Evolutionary conservation across 192 early-diverging fungal genomes (phyloP).

Genomic region (Lobosporangium transversale): DNA sequence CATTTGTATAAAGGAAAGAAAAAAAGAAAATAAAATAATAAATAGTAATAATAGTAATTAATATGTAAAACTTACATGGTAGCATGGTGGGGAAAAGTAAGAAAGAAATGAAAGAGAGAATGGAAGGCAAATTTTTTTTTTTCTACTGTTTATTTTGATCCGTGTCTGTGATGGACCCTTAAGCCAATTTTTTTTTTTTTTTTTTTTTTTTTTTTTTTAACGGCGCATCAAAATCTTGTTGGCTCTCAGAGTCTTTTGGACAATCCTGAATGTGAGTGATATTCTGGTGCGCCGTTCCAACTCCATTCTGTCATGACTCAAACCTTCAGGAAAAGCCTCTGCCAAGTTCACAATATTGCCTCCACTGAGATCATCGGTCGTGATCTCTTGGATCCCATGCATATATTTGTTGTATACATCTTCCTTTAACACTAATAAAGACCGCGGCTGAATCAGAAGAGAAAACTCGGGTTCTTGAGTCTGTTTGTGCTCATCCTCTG

Average conservation of each 20-base stretch:
- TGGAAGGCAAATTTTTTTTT: too few species aligned
- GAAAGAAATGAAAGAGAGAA: neutral
- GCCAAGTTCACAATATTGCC: conserved; percentile 47
- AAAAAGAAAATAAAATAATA: neutral
- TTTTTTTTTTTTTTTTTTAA: too few species aligned
- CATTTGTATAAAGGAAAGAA: neutral
- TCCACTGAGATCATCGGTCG: conserved; percentile 29
- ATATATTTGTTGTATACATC: conserved; percentile 56
- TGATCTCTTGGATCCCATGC: conserved; percentile 57
- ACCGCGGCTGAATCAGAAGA: conserved; percentile 54
- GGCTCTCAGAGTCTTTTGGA: conserved; percentile 22
- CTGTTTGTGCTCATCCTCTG: neutral
- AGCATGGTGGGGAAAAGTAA: too few species aligned
- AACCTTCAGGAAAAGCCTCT: conserved; percentile 12
- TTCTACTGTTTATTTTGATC: too few species aligned
- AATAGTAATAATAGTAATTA: too few species aligned
- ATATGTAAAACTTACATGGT: too few species aligned
- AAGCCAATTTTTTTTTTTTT: too few species aligned
- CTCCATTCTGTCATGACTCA: neutral
- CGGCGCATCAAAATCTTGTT: conserved; percentile 22
- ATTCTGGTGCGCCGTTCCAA: conserved; percentile 30
- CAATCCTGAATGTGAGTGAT: conserved; percentile 47
- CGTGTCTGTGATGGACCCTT: too few species aligned
- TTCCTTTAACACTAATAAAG: conserved; percentile 54
- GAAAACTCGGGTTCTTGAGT: conserved; percentile 52